These are phyloP conservation scores for Luzula sylvatica DNA, from an alignment of 176 grass and related monocot genomes.

Conservation along the genomic window DNA sequence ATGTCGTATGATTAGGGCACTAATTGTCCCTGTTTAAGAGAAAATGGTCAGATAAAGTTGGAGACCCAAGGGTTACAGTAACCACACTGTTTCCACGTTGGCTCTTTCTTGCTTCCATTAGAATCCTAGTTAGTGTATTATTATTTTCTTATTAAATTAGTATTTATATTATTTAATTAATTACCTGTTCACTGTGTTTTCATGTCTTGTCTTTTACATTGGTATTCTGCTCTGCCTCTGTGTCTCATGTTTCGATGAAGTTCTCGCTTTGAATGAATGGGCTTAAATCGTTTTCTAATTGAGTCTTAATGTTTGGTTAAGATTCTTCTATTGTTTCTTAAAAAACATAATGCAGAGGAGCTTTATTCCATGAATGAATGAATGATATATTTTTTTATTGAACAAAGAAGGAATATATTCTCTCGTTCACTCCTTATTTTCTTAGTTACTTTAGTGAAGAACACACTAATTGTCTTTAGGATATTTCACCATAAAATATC, in stretches of 20 bases:
- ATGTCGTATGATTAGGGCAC: constrained; percentile 5
- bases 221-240: background rate
- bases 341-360: no score
- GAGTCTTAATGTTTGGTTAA: no score
- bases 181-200: background rate
- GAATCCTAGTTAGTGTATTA: constrained; percentile 1
- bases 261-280: constrained; percentile 10
- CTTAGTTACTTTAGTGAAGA: no score
- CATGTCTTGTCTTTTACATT: constrained; percentile 19
- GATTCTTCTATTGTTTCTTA: no score
- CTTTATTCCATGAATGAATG: no score
- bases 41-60: background rate
- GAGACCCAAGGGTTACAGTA: constrained; percentile 1
- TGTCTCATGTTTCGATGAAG: constrained; percentile 12
- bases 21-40: constrained; percentile 8
- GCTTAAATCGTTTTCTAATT: background rate
- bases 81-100: constrained; percentile 12
- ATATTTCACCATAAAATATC: no score
- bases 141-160: background rate
- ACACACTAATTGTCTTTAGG: no score
- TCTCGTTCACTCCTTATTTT: no score
- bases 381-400: no score
- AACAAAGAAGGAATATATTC: no score
- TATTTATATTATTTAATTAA: background rate
- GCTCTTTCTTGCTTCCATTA: constrained; percentile 14